These are phyloP conservation scores for Phytophthora pluvialis DNA, from an alignment of 352 stramenopile genomes.

Conservation along the genomic window DNA sequence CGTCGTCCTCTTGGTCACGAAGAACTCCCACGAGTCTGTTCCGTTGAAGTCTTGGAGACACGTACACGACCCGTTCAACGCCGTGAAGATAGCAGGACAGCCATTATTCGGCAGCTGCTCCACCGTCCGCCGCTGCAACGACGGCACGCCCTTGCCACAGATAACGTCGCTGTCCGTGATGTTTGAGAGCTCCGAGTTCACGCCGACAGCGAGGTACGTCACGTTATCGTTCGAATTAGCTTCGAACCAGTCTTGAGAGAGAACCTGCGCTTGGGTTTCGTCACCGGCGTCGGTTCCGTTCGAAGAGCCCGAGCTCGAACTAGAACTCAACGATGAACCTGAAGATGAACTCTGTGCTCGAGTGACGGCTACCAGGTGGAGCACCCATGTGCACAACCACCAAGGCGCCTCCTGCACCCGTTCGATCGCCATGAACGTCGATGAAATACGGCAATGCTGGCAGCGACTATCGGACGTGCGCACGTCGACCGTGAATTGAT, in stretches of 20 bases:
- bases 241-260: slow-evolving; percentile 43
- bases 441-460: slow-evolving; percentile 7
- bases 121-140: slow-evolving; percentile 37
- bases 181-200: slow-evolving; percentile 36
- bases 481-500: too few species aligned
- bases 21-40: slow-evolving; percentile 39
- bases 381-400: neutral
- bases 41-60: slow-evolving; percentile 40
- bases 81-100: slow-evolving; percentile 44
- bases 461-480: too few species aligned
- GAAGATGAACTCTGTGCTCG: slow-evolving; percentile 25
- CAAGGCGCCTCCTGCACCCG: neutral
- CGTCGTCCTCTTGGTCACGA: slow-evolving; percentile 21
- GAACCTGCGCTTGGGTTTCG: slow-evolving; percentile 23
- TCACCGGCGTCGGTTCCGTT: neutral
- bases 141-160: slow-evolving; percentile 41
- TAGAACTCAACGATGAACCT: neutral
- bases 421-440: neutral
- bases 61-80: slow-evolving; percentile 51
- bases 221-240: slow-evolving; percentile 40
- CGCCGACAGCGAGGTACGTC: slow-evolving; percentile 41
- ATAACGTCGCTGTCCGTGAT: slow-evolving; percentile 38
- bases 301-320: neutral
- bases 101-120: slow-evolving; percentile 36
- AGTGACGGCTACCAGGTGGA: neutral